Evolutionary conservation across 345 rosid species (phyloP).

Genomic region (Dimocarpus longan): DNA sequence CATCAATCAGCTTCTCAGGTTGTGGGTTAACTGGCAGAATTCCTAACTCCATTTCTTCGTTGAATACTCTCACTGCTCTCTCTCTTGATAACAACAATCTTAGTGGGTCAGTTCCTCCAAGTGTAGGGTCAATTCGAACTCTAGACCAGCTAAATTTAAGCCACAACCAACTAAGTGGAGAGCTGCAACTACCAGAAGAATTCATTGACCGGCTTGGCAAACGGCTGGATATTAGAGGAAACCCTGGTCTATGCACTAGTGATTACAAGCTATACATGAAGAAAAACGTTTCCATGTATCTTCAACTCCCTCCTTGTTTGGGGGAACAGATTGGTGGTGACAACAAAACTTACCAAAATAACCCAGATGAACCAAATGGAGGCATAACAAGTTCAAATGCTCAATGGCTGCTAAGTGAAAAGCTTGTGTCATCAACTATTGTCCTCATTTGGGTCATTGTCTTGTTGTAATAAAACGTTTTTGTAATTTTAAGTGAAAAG

Average conservation of each 20-base stretch:
- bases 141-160: conserved; percentile 48
- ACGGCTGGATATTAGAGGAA: conserved; percentile 47
- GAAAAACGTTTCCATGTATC: conserved; percentile 26
- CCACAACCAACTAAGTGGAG: conserved; percentile 41
- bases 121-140: conserved; percentile 35
- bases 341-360: conserved; percentile 13
- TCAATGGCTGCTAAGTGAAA: neutral
- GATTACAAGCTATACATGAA: conserved; percentile 11
- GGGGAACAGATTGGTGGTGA: conserved; percentile 11
- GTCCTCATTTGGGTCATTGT: conserved; percentile 4
- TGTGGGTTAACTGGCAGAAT: conserved; percentile 43
- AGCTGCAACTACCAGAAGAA: conserved; percentile 30
- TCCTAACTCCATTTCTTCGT: conserved; percentile 33
- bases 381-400: conserved; percentile 30
- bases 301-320: conserved; percentile 34
- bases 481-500: neutral
- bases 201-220: conserved; percentile 45
- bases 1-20: conserved; percentile 41
- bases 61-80: conserved; percentile 39
- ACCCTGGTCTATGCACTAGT: conserved; percentile 39
- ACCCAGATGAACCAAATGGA: conserved; percentile 31
- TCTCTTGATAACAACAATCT: conserved; percentile 45
- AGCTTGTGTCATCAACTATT: neutral
- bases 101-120: conserved; percentile 41
- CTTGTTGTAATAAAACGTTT: neutral